Base-by-base conservation (phyloP, 371 early-diverging fungal genomes). In the Entomophthora muscae region DNA sequence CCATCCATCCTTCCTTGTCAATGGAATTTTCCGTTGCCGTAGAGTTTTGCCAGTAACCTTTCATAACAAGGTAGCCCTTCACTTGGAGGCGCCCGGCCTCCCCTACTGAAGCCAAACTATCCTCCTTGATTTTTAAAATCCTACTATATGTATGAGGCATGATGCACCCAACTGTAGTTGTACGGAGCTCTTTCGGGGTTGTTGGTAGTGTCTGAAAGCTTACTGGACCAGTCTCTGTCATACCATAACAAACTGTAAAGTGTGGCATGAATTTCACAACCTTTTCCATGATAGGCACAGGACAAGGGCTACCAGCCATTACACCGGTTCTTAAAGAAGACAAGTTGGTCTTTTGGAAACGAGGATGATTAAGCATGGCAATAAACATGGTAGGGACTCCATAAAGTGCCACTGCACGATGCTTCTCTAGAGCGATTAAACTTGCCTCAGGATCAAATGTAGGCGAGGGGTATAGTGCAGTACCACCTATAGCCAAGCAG, bases 51-150 rank as follows among this genome's bases (percentile, higher is more conserved):
- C 71, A 74, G 56, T 77, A 77, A 33, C 77, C 74, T 32, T 73
- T 69, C 72, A 79, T 78, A 21, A 82, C 73, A 28, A 74, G 67
- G 53, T 73, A 73, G 29, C 84, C 84, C 23, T 78, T 73, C 51
- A 80, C 65, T 52, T 74, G 72, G 22, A 85, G 66, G 69, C 83
- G 79, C 17, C 81, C 80, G 1, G 70, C 63, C 1, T 56, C 29
- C n/a, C 66, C 17, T n/a, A 68, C 69, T 24, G 73, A 26, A 3
- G 61, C 68, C 27, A 66, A 67, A 5, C 68, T 69, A 0, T 72
- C 67, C 1, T 51, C 63, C 1, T 68, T 71, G 23, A 68, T 66
- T n/a, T 72, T 63, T 5, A 75, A 65, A 67, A 67, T 66, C 63
- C 71, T 74, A 52, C 73, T 68, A 58, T 71, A 63, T 52, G 73